A percentile compares a stretch with the other conserved stretches of the same genome.
phyloP scores from a whole-genome alignment of 768 basidiomycete genomes.

The Amanita phalloides region DNA sequence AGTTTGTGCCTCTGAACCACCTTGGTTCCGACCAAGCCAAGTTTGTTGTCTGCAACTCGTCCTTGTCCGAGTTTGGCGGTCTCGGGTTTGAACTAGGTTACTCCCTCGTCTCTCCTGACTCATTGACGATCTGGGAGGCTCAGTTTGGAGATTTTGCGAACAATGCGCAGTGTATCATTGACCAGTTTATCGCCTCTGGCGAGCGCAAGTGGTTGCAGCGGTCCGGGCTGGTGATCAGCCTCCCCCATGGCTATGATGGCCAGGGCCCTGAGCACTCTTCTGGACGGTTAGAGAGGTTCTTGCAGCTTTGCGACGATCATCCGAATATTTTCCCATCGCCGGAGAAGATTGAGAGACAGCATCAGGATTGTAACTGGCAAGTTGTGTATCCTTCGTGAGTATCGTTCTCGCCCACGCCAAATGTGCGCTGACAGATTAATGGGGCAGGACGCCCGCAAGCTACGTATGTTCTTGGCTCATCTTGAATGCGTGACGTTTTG shows the following conservation, averaged over 20 bases:
- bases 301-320: conserved; percentile 97
- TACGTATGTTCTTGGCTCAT: conserved; percentile 37
- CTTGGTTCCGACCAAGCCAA: conserved; percentile 81
- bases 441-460: conserved; percentile 78
- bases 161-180: conserved; percentile 95
- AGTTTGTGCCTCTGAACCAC: conserved; percentile 85
- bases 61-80: conserved; percentile 87
- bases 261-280: conserved; percentile 99
- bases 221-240: conserved; percentile 75
- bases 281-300: conserved; percentile 89
- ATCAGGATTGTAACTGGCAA: conserved; percentile 99
- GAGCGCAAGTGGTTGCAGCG: conserved; percentile 98
- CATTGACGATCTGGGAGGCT: conserved; percentile 95
- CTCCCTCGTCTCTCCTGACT: conserved; percentile 91
- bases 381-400: conserved; percentile 92
- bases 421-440: conserved; percentile 7
- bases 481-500: background rate
- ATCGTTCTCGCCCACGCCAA: background rate
- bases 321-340: conserved; percentile 81
- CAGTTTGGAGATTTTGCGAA: conserved; percentile 99
- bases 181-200: conserved; percentile 96
- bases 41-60: conserved; percentile 95
- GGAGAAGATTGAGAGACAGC: conserved; percentile 87
- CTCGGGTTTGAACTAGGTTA: conserved; percentile 98
- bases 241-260: conserved; percentile 96